Evolutionary conservation across 2,329 filamentous ascomycete genomes (phyloP).

Genomic region (Neofusicoccum kwambonambiense): DNA sequence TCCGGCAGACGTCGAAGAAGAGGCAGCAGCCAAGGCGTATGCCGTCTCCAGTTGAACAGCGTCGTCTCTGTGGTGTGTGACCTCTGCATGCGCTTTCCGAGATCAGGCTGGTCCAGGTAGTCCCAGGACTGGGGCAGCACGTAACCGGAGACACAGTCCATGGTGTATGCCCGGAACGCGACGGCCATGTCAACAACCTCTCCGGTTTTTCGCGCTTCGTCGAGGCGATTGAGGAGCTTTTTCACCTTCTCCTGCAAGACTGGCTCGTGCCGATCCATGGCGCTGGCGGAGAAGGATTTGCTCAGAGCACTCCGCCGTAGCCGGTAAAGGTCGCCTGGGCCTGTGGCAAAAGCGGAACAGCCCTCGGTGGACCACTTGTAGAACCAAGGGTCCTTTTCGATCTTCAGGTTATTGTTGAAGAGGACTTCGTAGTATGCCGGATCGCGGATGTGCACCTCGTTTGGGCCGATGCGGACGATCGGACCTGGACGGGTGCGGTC

Average conservation of each 20-base stretch:
- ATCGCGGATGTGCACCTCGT: slow-evolving; percentile 31
- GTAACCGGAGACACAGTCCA: neutral
- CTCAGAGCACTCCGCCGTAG: slow-evolving; percentile 18
- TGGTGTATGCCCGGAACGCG: neutral
- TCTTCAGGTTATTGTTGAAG: neutral
- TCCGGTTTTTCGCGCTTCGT: neutral
- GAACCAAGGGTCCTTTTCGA: slow-evolving; percentile 20
- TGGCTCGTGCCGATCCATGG: slow-evolving; percentile 15
- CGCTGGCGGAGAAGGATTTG: slow-evolving; percentile 19
- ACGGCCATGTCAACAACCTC: neutral
- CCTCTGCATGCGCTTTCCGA: neutral
- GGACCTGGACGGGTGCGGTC: slow-evolving; percentile 23
- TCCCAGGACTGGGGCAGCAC: neutral
- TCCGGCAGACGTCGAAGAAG: neutral
- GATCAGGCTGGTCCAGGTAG: neutral
- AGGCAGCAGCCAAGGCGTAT: neutral
- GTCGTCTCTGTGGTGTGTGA: neutral
- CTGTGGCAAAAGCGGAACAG: slow-evolving; percentile 2
- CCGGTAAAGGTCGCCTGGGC: slow-evolving; percentile 23
- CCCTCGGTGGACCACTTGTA: neutral
- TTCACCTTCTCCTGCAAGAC: slow-evolving; percentile 17
- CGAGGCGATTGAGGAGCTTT: slow-evolving; percentile 18
- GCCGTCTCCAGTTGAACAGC: neutral
- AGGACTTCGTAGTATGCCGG: slow-evolving; percentile 25
- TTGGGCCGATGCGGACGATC: slow-evolving; percentile 33